Evolutionary conservation across 2,329 filamentous ascomycete genomes (phyloP), one percentile per base, ranked within the genome.

Genomic region (Fusarium staphyleae): DNA sequence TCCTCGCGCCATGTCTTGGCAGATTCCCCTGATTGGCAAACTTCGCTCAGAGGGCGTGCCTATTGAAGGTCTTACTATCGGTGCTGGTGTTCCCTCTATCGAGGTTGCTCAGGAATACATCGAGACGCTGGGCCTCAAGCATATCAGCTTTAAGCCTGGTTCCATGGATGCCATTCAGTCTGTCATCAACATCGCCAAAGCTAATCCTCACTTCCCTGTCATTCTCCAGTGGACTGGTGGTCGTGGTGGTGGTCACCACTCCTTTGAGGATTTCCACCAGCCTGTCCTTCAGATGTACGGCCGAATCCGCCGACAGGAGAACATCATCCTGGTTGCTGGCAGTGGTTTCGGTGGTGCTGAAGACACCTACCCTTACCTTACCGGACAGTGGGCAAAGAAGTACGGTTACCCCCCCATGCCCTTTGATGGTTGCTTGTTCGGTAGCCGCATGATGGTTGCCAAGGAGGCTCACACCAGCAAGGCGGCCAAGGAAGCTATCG

Each of bases 101-200:
- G 93, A 96, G 72, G 90, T 96, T 53, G 91, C 92, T 16, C 89
- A 95, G 68, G 91, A 96, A 71, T 97, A 96, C 75, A 96, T 97
- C 63, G 85, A 93, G 75, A 98, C 93, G 1, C 82, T 97, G 11
- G 92, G 91, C 11, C 82, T 97, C 55, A 96, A 96, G 79, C 91
- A 96, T 74, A 96, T 97, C 65, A 82, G 87, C 22, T 96, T 97
- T 83, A 97, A 97, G 81, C 93, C 93, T 24, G 92, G 93, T 55
- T 96, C 92, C 13, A 82, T 88, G 41, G 90, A 96, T 59, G 90
- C 89, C 3, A 96, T 97, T 58, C 91, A 96, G 72, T 80, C 89
- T 26, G 90, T 96, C 53, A 88, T 97, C 75, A 95, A 96, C 74
- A 93, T 97, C 68, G 92, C 93, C 61, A 95, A 90, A 76, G 90